Percentiles rank a stretch among this genome's conserved stretches.
Evolutionary conservation across 371 early-diverging fungal genomes (phyloP).

Genomic region (Mortierella sp.): DNA sequence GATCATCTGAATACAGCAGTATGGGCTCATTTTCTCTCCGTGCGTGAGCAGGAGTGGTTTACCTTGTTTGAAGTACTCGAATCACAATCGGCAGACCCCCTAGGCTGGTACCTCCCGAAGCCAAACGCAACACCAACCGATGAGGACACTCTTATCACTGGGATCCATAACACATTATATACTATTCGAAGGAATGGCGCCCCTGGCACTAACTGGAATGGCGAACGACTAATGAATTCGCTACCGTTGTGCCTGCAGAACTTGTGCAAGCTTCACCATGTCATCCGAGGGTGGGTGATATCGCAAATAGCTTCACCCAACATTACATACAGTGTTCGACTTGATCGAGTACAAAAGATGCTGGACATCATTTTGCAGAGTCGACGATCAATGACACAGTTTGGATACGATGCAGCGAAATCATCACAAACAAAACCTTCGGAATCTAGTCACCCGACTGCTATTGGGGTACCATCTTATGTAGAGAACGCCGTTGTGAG

Average conservation of each 20-base stretch:
- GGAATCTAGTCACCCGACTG: not conserved
- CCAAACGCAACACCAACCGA: slow-evolving; percentile 56
- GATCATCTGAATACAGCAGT: slow-evolving; percentile 47
- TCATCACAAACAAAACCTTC: not conserved
- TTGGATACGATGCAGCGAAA: slow-evolving; percentile 22
- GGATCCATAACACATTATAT: slow-evolving; percentile 70
- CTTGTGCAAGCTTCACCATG: slow-evolving; percentile 77
- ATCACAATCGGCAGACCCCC: slow-evolving; percentile 75
- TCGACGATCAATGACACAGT: slow-evolving; percentile 59
- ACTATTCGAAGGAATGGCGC: slow-evolving; percentile 61
- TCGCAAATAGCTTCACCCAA: slow-evolving; percentile 67
- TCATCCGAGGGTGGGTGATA: slow-evolving; percentile 82
- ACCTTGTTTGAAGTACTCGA: slow-evolving; percentile 78
- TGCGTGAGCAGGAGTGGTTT: slow-evolving; percentile 81
- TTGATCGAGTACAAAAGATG: slow-evolving; percentile 73
- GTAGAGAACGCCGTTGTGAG: slow-evolving; percentile 82
- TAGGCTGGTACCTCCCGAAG: slow-evolving; percentile 82
- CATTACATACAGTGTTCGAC: slow-evolving; percentile 66
- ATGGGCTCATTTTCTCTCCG: slow-evolving; percentile 64
- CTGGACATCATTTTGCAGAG: slow-evolving; percentile 71
- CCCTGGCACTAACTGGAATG: slow-evolving; percentile 37
- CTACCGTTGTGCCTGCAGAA: slow-evolving; percentile 80
- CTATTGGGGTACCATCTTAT: slow-evolving; percentile 76
- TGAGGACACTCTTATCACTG: slow-evolving; percentile 74
- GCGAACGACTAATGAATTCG: slow-evolving; percentile 63